phyloP scores from a whole-genome alignment of 129 eudicot genomes.

The Flaveria sonorensis region DNA sequence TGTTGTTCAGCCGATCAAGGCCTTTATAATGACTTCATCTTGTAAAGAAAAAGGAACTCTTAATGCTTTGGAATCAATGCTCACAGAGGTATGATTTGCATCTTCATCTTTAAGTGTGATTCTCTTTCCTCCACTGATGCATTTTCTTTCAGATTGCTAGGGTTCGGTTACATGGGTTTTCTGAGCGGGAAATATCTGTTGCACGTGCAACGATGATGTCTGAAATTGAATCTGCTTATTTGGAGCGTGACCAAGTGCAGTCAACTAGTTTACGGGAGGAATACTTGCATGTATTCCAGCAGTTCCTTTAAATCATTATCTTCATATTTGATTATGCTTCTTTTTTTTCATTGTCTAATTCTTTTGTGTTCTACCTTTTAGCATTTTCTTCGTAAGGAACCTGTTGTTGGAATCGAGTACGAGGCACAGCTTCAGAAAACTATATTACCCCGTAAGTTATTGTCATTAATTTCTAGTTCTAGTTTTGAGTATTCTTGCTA shows the following conservation, averaged over 20 bases:
- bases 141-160: constrained; percentile 70
- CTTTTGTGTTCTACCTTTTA: constrained; percentile 33
- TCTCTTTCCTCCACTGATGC: constrained; percentile 29
- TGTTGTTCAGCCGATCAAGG: constrained; percentile 71
- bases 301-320: constrained; percentile 10
- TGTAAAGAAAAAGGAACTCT: constrained; percentile 85
- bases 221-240: constrained; percentile 90
- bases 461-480: constrained; percentile 5
- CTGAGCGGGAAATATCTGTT: constrained; percentile 77
- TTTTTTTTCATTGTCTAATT: constrained; percentile 28
- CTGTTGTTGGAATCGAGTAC: constrained; percentile 81
- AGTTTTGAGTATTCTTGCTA: constrained; percentile 14
- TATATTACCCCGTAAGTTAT: constrained; percentile 72
- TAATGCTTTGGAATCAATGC: constrained; percentile 80
- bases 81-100: constrained; percentile 64
- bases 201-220: constrained; percentile 80
- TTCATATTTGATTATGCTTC: constrained; percentile 16
- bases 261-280: constrained; percentile 80
- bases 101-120: background rate
- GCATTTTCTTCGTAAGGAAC: constrained; percentile 93
- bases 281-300: constrained; percentile 60
- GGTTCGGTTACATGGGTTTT: constrained; percentile 80
- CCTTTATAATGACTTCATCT: constrained; percentile 79
- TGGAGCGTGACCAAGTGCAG: constrained; percentile 91
- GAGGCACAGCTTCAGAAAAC: constrained; percentile 95